Percentiles rank a stretch among this genome's conserved stretches.
Conservation (phyloP, 192 early-diverging fungal species). For the Kickxella alabastrina region DNA sequence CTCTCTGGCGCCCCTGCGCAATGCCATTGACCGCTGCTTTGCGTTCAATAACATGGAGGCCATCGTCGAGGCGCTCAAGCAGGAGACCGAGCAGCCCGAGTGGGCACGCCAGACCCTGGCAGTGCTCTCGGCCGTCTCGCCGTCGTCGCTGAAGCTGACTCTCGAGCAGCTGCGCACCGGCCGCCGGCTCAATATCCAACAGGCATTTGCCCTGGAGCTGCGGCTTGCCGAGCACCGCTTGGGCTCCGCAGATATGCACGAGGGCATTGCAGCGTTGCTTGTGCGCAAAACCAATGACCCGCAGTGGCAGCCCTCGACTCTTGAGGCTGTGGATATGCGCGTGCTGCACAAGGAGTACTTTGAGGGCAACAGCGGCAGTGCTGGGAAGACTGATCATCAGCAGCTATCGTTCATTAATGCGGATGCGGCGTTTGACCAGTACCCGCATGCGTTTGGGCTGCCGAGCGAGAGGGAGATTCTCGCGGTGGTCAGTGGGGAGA, state of each 20-base stretch:
- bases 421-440: slow-evolving; percentile 44
- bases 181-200: slow-evolving; percentile 59
- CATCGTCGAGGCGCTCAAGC: slow-evolving; percentile 76
- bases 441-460: slow-evolving; percentile 63
- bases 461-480: slow-evolving; percentile 66
- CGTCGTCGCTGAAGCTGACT: slow-evolving; percentile 85
- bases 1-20: slow-evolving; percentile 46
- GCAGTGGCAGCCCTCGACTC: slow-evolving; percentile 67
- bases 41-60: slow-evolving; percentile 72
- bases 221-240: slow-evolving; percentile 75
- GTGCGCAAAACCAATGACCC: slow-evolving; percentile 63
- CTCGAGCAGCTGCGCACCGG: slow-evolving; percentile 79
- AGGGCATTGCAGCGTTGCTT: slow-evolving; percentile 81
- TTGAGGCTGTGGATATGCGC: slow-evolving; percentile 53
- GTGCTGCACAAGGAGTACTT: slow-evolving; percentile 60
- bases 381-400: background rate
- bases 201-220: slow-evolving; percentile 86
- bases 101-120: slow-evolving; percentile 71
- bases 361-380: slow-evolving; percentile 3
- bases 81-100: slow-evolving; percentile 55
- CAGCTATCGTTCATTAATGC: slow-evolving; percentile 48
- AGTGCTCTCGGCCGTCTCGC: slow-evolving; percentile 66
- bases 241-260: slow-evolving; percentile 74
- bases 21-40: slow-evolving; percentile 86
- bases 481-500: slow-evolving; percentile 61